Percentiles rank a stretch among this genome's conserved stretches.
phyloP scores from a whole-genome alignment of 1,284 basidiomycete genomes.

The Microbotryum violaceum region DNA sequence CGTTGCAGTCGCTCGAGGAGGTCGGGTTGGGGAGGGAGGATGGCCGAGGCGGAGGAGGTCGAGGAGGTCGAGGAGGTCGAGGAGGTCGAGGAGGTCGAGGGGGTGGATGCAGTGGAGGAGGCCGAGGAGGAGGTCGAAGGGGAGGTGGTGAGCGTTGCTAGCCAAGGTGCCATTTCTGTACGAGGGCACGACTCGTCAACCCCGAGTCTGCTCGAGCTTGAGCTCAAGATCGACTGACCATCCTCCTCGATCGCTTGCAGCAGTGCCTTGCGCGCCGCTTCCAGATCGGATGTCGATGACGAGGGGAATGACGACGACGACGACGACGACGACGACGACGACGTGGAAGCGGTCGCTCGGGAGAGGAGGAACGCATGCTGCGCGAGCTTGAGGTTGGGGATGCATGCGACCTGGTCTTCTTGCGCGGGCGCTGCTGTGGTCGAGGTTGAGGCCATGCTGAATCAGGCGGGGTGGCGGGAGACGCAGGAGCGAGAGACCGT shows the following conservation, averaged over 20 bases:
- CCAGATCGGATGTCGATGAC: constrained; percentile 47
- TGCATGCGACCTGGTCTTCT: constrained; percentile 60
- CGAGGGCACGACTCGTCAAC: not conserved
- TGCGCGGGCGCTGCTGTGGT: not conserved
- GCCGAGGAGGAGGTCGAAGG: too few relatives aligned
- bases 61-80: constrained; percentile 14
- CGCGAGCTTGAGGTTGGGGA: constrained; percentile 72
- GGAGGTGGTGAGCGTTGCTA: constrained; percentile 32
- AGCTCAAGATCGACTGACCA: constrained; percentile 50
- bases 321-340: too few relatives aligned
- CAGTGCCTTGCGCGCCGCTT: constrained; percentile 58
- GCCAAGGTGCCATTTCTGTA: constrained; percentile 76
- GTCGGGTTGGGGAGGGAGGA: constrained; percentile 34
- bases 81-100: too few relatives aligned
- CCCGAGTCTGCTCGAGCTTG: not conserved
- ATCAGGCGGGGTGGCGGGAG: too few relatives aligned
- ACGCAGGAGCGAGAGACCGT: too few relatives aligned
- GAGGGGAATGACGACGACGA: too few relatives aligned
- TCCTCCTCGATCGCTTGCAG: constrained; percentile 76
- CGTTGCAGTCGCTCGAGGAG: constrained; percentile 64
- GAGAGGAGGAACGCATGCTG: constrained; percentile 69
- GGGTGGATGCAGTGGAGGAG: constrained; percentile 29
- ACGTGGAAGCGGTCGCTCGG: constrained; percentile 51
- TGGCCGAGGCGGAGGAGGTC: not conserved
- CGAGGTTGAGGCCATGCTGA: too few relatives aligned